Conservation (phyloP, 495 filamentous ascomycete species). For the Xylaria castorea region DNA sequence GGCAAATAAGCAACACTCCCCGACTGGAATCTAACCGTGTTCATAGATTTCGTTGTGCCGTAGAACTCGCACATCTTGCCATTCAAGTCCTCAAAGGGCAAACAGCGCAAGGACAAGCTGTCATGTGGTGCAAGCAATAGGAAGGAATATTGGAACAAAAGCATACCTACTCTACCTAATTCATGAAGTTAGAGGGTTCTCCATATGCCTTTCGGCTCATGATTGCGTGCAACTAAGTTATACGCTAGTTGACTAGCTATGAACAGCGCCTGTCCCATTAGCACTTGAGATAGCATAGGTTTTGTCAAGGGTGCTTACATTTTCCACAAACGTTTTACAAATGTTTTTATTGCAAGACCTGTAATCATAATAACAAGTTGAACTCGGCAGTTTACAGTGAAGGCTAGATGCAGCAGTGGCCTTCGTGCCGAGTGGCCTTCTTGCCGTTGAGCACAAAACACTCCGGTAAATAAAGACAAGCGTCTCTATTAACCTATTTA, state of each 20-base stretch:
- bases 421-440: too few relatives aligned
- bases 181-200: neutral
- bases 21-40: neutral
- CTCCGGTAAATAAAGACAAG: too few relatives aligned
- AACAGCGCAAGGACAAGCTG: neutral
- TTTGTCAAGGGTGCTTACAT: neutral
- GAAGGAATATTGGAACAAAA: neutral
- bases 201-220: neutral
- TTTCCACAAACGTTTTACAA: neutral
- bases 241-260: neutral
- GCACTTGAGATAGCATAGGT: neutral
- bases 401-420: neutral
- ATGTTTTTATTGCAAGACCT: neutral
- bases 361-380: neutral
- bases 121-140: neutral
- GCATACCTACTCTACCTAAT: neutral
- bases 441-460: too few relatives aligned
- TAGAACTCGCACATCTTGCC: neutral
- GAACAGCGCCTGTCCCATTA: too few relatives aligned
- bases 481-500: too few relatives aligned
- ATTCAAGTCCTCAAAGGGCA: neutral
- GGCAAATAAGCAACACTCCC: neutral
- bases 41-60: neutral
- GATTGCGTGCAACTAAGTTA: neutral
- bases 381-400: neutral